These are phyloP conservation scores for Herpetospermum pedunculosum DNA, from an alignment of 306 rosid genomes.

Conservation along the genomic window DNA sequence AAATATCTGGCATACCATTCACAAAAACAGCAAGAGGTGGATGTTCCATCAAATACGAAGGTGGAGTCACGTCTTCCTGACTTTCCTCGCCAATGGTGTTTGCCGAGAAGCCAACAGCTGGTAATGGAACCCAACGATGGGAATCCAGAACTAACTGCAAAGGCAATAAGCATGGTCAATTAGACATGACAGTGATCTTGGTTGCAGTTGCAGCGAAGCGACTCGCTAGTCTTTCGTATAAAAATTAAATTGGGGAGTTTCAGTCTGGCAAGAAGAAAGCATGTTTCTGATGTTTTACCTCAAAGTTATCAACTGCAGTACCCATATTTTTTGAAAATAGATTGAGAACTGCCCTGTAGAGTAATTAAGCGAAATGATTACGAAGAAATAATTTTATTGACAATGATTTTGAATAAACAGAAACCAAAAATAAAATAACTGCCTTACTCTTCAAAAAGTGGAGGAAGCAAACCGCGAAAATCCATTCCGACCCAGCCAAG, in stretches of 20 bases:
- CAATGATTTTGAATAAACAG: background rate
- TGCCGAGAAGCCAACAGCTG: conserved; percentile 74
- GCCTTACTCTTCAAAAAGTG: conserved; percentile 89
- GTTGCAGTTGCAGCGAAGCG: background rate
- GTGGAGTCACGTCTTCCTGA: conserved; percentile 87
- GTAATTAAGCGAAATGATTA: conserved; percentile 19
- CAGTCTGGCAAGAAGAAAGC: background rate
- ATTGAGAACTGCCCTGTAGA: conserved; percentile 82
- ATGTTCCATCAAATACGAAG: conserved; percentile 91
- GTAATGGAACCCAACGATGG: conserved; percentile 98
- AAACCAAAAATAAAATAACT: conserved; percentile 12
- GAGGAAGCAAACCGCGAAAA: conserved; percentile 88
- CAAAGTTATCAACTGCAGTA: conserved; percentile 88
- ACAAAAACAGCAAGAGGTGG: conserved; percentile 98
- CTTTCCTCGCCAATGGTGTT: conserved; percentile 48
- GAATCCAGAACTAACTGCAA: conserved; percentile 86
- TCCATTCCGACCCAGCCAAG: conserved; percentile 99
- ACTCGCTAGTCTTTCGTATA: conserved; percentile 10
- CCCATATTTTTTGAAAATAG: conserved; percentile 84
- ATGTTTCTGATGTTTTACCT: conserved; percentile 39
- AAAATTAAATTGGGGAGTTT: background rate
- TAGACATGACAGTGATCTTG: conserved; percentile 2
- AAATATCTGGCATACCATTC: conserved; percentile 48
- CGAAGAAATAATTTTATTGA: background rate
- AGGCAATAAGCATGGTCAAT: background rate